Base-by-base conservation (phyloP, 192 early-diverging fungal genomes). In the Coemansia guatemalensis region DNA sequence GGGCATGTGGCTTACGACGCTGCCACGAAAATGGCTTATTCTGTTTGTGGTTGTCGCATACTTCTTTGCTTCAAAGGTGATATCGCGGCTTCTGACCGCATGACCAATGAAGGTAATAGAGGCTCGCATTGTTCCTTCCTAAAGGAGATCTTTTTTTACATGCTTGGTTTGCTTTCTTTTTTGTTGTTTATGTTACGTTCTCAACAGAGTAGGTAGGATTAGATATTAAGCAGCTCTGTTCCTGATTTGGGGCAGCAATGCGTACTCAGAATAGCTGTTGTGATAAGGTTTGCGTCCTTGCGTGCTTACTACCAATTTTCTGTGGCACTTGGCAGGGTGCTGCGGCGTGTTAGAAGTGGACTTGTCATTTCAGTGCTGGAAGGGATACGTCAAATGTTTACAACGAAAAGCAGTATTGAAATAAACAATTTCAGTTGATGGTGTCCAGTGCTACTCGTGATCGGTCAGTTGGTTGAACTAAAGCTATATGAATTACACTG, bases 11-110 rank as follows among this genome's bases (percentile, higher is more conserved):
- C 35, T 71, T 60, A 48, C 75, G 0, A 56, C 60, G 9, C 35
- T 66, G 49, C 64, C 75, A 22, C 60, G 75, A 53, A 78, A 73
- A 58, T 78, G 75, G 75, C 57, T 78, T 59, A 69, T 78, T 58
- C 53, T 78, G 24, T 49, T 78, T 33, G 63, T 78, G 11, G 27
- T 78, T 23, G 54, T 78, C 39, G 75, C 67, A 23, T 78, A 78
- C 56, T 60, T 78, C 32, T 69, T 78, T 60, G 70, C 67, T 8
- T 78, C 75, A 20, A 78, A 73, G 60, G 64, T 44, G 18, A 57
- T 78, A 20, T 73, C 75, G 11, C 58, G 75, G 22, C 55, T 78
- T 35, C 47, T 78, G 51, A 78, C 67, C 8, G 70, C 70, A 5
- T 73, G 63, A 58, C 44, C 24, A 24, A 64, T 21, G 17, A 44